phyloP scores from a whole-genome alignment of 2,329 filamentous ascomycete genomes.

The Exophiala mesophila region DNA sequence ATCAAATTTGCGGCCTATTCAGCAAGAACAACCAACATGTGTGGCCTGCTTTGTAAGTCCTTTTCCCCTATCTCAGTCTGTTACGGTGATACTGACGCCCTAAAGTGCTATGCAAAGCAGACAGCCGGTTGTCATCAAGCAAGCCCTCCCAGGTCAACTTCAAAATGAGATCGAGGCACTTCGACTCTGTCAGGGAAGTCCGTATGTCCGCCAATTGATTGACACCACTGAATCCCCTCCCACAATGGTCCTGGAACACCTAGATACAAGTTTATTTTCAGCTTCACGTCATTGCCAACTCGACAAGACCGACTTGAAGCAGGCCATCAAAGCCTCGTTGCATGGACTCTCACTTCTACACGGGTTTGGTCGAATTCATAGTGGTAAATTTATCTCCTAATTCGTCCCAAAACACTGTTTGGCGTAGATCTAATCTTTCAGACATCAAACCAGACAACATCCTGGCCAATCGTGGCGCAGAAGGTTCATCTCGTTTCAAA shows the following conservation, averaged over 20 bases:
- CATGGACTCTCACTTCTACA: background rate
- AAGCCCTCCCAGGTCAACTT: background rate
- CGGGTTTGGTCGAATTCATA: background rate
- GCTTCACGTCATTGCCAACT: background rate
- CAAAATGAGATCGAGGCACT: background rate
- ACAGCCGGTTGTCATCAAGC: slow-evolving; percentile 1
- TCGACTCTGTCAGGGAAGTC: background rate
- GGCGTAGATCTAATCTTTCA: background rate
- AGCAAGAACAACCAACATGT: slow-evolving; percentile 1
- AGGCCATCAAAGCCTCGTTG: background rate
- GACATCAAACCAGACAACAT: slow-evolving; percentile 5
- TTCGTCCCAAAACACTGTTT: too few species aligned
- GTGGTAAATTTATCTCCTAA: background rate
- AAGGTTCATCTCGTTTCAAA: background rate
- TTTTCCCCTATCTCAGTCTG: background rate
- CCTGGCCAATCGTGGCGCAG: slow-evolving; percentile 1
- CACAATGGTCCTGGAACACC: slow-evolving; percentile 1
- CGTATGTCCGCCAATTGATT: slow-evolving; percentile 1
- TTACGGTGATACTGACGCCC: background rate
- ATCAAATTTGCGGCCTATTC: slow-evolving; percentile 1
- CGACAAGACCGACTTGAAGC: background rate
- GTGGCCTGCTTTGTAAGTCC: slow-evolving; percentile 2
- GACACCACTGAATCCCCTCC: background rate
- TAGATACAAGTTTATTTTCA: slow-evolving; percentile 1
- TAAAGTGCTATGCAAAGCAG: background rate